These are phyloP conservation scores for Fomitopsis serialis DNA, from an alignment of 768 basidiomycete genomes.

Conservation along the genomic window DNA sequence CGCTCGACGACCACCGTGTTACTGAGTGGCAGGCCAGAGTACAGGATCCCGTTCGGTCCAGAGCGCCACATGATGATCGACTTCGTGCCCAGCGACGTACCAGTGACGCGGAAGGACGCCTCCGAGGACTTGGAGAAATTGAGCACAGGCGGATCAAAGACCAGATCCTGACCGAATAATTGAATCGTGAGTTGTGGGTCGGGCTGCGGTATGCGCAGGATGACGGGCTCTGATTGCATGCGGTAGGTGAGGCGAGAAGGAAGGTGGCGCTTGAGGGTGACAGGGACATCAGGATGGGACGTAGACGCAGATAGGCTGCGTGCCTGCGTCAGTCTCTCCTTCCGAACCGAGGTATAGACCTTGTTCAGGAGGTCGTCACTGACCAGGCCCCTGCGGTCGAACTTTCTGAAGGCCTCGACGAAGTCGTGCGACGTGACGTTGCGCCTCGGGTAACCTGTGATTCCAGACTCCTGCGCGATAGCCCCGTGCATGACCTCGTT, in stretches of 20 bases:
- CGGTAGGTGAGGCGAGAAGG: constrained; percentile 83
- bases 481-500: constrained; percentile 82
- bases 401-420: constrained; percentile 73
- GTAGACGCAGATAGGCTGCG: constrained; percentile 36
- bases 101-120: constrained; percentile 87
- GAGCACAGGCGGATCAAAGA: constrained; percentile 82
- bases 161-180: constrained; percentile 81
- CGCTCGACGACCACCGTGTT: constrained; percentile 78
- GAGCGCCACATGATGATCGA: constrained; percentile 79
- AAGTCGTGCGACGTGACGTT: constrained; percentile 75
- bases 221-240: constrained; percentile 81
- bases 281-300: constrained; percentile 42
- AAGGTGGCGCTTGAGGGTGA: constrained; percentile 69
- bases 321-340: constrained; percentile 70
- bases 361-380: constrained; percentile 72
- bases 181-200: constrained; percentile 83
- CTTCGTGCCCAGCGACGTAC: constrained; percentile 78
- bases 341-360: constrained; percentile 72
- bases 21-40: constrained; percentile 77
- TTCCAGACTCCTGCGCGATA: constrained; percentile 57
- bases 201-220: constrained; percentile 77
- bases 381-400: constrained; percentile 66
- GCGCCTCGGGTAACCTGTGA: constrained; percentile 46
- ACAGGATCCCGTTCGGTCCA: constrained; percentile 79
- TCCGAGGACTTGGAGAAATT: constrained; percentile 74